Conservation (phyloP, 805 yeast genomes). For the Wickerhamiella sergipiensis region DNA sequence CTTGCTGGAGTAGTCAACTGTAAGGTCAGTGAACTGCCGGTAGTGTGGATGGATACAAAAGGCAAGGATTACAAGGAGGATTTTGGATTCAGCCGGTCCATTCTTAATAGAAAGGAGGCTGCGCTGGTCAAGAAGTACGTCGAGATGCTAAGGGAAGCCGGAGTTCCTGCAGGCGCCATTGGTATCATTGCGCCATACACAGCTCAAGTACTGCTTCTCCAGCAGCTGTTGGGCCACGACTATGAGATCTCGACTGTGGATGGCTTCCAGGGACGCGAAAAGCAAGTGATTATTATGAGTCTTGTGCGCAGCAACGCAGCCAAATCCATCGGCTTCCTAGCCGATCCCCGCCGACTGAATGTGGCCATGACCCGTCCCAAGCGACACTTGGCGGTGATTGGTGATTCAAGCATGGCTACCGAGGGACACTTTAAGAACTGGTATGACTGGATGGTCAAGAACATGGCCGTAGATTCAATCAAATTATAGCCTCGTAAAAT, state of each 20-base stretch:
- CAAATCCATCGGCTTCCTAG: slow-evolving; percentile 66
- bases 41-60: slow-evolving; percentile 77
- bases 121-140: slow-evolving; percentile 47
- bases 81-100: slow-evolving; percentile 18
- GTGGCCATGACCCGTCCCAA: slow-evolving; percentile 90
- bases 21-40: slow-evolving; percentile 43
- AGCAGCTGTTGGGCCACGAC: slow-evolving; percentile 27
- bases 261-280: slow-evolving; percentile 95
- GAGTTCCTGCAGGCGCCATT: slow-evolving; percentile 43
- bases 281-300: slow-evolving; percentile 68
- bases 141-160: slow-evolving; percentile 33
- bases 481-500: too few species aligned
- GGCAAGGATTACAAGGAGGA: slow-evolving; percentile 15
- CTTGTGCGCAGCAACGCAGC: slow-evolving; percentile 68
- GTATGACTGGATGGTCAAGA: slow-evolving; percentile 56
- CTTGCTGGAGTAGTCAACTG: slow-evolving; percentile 30
- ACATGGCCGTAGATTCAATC: slow-evolving; percentile 10
- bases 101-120: slow-evolving; percentile 67
- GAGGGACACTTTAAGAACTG: slow-evolving; percentile 53
- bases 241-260: slow-evolving; percentile 84
- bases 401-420: slow-evolving; percentile 54
- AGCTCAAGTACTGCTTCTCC: slow-evolving; percentile 64
- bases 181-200: slow-evolving; percentile 86
- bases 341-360: slow-evolving; percentile 66
- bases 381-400: slow-evolving; percentile 71